A percentile compares a stretch with the other conserved stretches of the same genome.
Conservation (phyloP, 495 filamentous ascomycete genomes). For the Amphirosellinia nigrospora region DNA sequence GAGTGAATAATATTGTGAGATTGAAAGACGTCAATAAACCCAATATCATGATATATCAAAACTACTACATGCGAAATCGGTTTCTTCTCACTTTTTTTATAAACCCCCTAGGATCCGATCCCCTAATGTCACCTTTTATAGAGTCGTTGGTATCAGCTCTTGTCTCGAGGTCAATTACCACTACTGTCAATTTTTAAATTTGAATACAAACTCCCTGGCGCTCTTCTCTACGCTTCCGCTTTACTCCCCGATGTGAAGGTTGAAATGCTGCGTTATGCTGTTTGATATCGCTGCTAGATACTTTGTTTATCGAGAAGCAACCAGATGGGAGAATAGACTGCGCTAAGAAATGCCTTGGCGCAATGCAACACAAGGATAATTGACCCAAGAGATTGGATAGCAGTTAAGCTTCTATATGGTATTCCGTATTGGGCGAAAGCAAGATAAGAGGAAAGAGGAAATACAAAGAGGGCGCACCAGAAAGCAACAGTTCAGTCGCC, state of each 20-base stretch:
- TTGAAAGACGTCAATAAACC: not conserved
- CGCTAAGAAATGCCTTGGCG: too few species aligned
- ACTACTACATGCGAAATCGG: not conserved
- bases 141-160: not conserved
- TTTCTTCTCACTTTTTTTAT: not conserved
- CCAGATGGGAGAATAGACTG: too few species aligned
- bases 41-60: not conserved
- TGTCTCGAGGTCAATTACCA: not conserved
- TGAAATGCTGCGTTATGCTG: too few species aligned
- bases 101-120: slow-evolving; percentile 9
- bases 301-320: too few species aligned
- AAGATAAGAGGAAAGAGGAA: too few species aligned
- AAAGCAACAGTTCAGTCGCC: too few species aligned
- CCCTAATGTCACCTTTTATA: not conserved
- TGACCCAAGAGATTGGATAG: not conserved
- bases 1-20: not conserved
- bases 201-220: not conserved
- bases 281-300: too few species aligned
- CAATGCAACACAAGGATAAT: not conserved
- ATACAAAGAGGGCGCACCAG: too few species aligned
- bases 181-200: not conserved
- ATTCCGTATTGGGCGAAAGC: not conserved
- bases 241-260: too few species aligned
- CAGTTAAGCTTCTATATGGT: too few species aligned
- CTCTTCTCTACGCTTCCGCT: too few species aligned